Evolutionary conservation across 306 rosid species (phyloP), one percentile per base, ranked within the genome.

Genomic region (Hippophae tibetana): DNA sequence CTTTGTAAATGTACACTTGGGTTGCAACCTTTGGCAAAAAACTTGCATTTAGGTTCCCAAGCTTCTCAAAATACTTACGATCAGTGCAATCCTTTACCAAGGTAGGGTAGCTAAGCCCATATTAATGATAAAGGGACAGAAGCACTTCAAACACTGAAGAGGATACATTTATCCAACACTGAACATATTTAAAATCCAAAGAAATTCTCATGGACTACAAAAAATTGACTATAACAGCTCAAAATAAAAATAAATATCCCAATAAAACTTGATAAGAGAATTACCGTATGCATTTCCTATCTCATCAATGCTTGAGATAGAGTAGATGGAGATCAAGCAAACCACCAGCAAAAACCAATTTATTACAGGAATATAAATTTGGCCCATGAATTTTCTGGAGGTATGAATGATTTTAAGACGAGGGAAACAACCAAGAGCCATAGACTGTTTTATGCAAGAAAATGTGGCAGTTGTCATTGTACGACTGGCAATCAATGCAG

Each of bases 251-350:
- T 25, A 62, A 65, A 47, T 41, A 5, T 42, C 27, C 31, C 57
- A 55, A 63, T 50, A 46, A 52, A 70, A 62, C 47, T 42, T 23
- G 60, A 57, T 56, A 67, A 59, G 56, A 71, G 43, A 7, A 47
- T 79, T 88, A 92, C 99, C 99, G 62, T 92, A 92, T 59, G 99
- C 96, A 76, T 92, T 92, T 79, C 99, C 99, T 66, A 88, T 88
- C 85, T 88, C 99, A 66, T 88, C 81, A 58, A 88, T 71, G 83
- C 74, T 86, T 75, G 97, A 78, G 72, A 88, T 88, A 64, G 84
- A 50, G 81, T 83, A 85, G 70, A 92, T 79, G 27, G 90, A 71
- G 57, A 85, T 86, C 72, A 92, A 72, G 51, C 84, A 85, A 74
- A 79, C 82, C 43, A 79, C 95, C 82, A 90, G 78, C 63, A 90